These are phyloP conservation scores for Calonectria ilicicola DNA, from an alignment of 2,329 filamentous ascomycete genomes.

Conservation along the genomic window DNA sequence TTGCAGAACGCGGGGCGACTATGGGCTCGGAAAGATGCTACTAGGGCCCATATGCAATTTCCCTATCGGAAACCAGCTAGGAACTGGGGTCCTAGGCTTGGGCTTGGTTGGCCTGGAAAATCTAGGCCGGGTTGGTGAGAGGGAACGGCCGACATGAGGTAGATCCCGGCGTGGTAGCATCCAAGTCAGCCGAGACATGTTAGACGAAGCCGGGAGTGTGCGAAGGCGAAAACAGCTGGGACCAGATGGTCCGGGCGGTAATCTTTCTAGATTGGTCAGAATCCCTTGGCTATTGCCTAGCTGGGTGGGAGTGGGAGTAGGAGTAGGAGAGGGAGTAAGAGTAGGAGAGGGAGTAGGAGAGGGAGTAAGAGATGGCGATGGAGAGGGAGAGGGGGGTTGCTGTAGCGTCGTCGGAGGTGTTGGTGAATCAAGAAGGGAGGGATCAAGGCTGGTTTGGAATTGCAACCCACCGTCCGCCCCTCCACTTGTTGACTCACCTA, in stretches of 20 bases:
- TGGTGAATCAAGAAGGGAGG: background rate
- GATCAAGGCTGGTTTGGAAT: background rate
- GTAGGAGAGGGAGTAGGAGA: no score
- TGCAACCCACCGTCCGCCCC: background rate
- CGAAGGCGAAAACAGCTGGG: background rate
- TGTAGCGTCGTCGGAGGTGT: conserved; percentile 3
- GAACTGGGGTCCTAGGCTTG: background rate
- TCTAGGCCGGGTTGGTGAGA: background rate
- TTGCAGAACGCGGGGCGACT: conserved; percentile 43
- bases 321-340: no score
- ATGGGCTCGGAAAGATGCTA: background rate
- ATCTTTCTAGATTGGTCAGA: background rate
- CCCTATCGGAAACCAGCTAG: background rate
- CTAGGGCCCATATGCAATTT: background rate
- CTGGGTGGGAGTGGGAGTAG: background rate
- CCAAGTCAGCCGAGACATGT: conserved; percentile 12
- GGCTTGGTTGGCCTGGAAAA: background rate
- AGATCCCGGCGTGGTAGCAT: background rate
- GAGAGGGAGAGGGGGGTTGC: background rate
- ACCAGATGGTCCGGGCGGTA: background rate
- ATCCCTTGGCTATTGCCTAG: background rate
- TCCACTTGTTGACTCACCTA: conserved; percentile 15
- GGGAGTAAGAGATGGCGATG: no score
- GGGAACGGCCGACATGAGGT: background rate
- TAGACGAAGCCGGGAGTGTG: conserved; percentile 7